Conservation (phyloP, 495 filamentous ascomycete genomes). For the Talaromyces stipitatus region DNA sequence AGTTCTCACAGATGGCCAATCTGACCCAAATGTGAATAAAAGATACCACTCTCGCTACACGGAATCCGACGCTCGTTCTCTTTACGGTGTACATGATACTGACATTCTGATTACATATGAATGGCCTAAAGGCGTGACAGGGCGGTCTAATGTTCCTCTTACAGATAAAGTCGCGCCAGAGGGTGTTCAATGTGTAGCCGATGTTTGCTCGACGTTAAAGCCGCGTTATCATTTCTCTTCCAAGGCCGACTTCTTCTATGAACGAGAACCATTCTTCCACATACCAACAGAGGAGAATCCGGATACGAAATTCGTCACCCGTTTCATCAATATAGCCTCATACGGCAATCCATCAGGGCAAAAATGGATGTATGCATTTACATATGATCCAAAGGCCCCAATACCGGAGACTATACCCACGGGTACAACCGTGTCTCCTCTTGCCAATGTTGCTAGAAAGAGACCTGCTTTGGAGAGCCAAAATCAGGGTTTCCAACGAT, state of each 20-base stretch:
- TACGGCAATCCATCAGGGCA: slow-evolving; percentile 65
- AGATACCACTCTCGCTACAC: slow-evolving; percentile 63
- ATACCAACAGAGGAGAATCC: slow-evolving; percentile 44
- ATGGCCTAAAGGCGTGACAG: slow-evolving; percentile 71
- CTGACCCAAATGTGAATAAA: slow-evolving; percentile 47
- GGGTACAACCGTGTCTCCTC: slow-evolving; percentile 66
- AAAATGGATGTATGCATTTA: slow-evolving; percentile 89
- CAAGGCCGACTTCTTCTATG: slow-evolving; percentile 64
- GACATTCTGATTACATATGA: slow-evolving; percentile 81
- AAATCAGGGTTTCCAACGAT: slow-evolving; percentile 52
- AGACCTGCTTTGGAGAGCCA: slow-evolving; percentile 47
- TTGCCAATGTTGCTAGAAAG: slow-evolving; percentile 47
- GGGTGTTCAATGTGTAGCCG: slow-evolving; percentile 52
- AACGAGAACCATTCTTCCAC: slow-evolving; percentile 90
- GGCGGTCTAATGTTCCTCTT: slow-evolving; percentile 48
- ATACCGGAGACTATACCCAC: slow-evolving; percentile 47
- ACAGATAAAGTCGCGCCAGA: slow-evolving; percentile 30
- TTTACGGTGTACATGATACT: slow-evolving; percentile 63
- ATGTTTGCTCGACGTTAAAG: slow-evolving; percentile 66
- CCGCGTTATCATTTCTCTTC: slow-evolving; percentile 84
- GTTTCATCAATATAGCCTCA: slow-evolving; percentile 80
- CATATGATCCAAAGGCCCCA: slow-evolving; percentile 56
- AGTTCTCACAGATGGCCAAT: slow-evolving; percentile 43
- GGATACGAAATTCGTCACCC: slow-evolving; percentile 54
- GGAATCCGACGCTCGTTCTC: slow-evolving; percentile 62